phyloP scores from a whole-genome alignment of 768 basidiomycete genomes.

The Boletellus emodensis region DNA sequence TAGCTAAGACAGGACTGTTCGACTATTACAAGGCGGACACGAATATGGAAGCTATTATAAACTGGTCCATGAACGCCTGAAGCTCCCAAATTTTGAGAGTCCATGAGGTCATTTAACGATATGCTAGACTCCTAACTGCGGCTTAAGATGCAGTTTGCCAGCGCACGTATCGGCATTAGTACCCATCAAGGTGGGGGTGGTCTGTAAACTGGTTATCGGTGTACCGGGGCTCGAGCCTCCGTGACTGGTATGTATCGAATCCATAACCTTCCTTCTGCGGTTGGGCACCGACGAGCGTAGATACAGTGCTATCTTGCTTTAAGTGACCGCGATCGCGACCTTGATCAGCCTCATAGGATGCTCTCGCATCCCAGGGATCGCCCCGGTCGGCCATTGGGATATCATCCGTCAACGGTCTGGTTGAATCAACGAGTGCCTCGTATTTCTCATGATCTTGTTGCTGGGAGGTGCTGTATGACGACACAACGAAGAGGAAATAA shows the following conservation, averaged over 20 bases:
- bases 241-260: conserved; percentile 21
- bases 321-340: conserved; percentile 43
- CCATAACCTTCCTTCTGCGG: conserved; percentile 42
- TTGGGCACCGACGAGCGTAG: conserved; percentile 52
- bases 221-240: conserved; percentile 31
- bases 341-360: conserved; percentile 40
- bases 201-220: conserved; percentile 28
- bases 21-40: neutral
- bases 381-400: conserved; percentile 61
- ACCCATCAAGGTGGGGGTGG: conserved; percentile 47
- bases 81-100: conserved; percentile 1
- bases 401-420: conserved; percentile 50
- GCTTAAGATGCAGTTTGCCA: neutral
- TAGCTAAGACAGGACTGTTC: conserved; percentile 1
- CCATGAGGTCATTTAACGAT: neutral
- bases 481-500: conserved; percentile 45
- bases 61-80: neutral
- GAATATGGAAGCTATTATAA: neutral
- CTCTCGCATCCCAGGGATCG: conserved; percentile 68
- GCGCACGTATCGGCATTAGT: conserved; percentile 10
- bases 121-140: conserved; percentile 1
- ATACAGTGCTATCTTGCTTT: conserved; percentile 55
- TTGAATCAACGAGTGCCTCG: conserved; percentile 62
- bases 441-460: conserved; percentile 79
- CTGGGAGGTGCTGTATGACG: conserved; percentile 69